Base-by-base conservation (phyloP, 2,329 filamentous ascomycete species). In the Ophiostoma triangulosporum region DNA sequence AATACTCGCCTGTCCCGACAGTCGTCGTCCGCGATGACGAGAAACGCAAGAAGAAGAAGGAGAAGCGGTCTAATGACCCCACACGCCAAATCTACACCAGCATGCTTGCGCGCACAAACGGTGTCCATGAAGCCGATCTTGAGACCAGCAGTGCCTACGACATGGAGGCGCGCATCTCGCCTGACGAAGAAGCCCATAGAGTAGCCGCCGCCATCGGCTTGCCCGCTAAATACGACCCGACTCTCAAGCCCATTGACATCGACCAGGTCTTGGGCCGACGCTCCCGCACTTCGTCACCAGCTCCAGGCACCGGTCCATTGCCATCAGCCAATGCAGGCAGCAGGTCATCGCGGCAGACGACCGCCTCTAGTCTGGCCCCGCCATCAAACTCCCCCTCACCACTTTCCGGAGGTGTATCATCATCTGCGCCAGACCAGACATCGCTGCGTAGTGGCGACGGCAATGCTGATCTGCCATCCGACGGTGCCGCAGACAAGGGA, bases 1-100 rank as follows among this genome's bases (percentile, higher is more conserved):
- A 96, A 64, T 90, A 95, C 65, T 95, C 87, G 1, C 89, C 90
- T 0, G 87, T 96, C 1, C 90, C 90, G 1, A 90, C 95, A 7
- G 90, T 95, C 29, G 90, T 96, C 31, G 90, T 95, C 9, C 80
- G 90, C 4, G 89, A 90, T 33, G 86, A 84, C 31, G 85, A 86
- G 57, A 94, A 94, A 70, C 84, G 90, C 20, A 80, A 87, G 64
- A 93, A 93, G 69, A 94, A 94, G 71, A 94, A 93, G 69, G 77
- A 78, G 56, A 95, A 95, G 71, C 82, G 90, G 29, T 77, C 81
- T 50, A 81, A 85, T 52, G 88, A 95, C 61, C 83, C 87, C 6
- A 75, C 73, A 15, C 78, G 89, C 32, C 81, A 85, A 60, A 85
- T 82, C 45, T 95, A 95, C 65, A 74, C 83, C 51, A 78, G 83